Evolutionary conservation across 176 grass and related monocot genomes (phyloP).

Genomic region (Puya raimondii): DNA sequence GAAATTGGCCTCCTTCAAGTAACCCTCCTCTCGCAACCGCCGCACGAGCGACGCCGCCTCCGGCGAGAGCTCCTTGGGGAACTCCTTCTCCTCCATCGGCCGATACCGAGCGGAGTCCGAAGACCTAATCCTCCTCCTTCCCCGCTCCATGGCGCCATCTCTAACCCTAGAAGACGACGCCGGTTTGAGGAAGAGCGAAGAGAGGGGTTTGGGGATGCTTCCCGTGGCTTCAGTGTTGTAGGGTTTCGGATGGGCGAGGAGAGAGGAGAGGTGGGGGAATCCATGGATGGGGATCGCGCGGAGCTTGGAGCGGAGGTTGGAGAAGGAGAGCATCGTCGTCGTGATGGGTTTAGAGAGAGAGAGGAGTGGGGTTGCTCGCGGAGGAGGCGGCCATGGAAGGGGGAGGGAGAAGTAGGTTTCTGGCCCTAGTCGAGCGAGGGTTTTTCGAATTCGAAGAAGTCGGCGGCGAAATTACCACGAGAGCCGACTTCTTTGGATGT

Average conservation of each 20-base stretch:
- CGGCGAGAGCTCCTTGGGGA: slow-evolving; percentile 14
- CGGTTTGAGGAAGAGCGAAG: neutral
- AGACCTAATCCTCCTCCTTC: slow-evolving; percentile 6
- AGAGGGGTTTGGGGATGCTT: neutral
- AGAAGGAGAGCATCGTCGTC: neutral
- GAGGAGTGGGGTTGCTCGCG: neutral
- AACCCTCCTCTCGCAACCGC: slow-evolving; percentile 34
- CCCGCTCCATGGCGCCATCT: neutral
- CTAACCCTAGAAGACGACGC: neutral
- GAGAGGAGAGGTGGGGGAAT: neutral
- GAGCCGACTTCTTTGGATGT: too few species aligned
- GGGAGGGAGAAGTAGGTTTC: neutral
- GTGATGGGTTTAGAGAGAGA: neutral
- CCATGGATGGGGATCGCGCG: neutral
- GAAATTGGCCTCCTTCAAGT: slow-evolving; percentile 31
- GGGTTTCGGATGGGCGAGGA: neutral
- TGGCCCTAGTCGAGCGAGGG: neutral
- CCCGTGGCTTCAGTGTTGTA: neutral
- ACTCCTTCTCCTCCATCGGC: slow-evolving; percentile 32
- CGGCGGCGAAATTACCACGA: neutral
- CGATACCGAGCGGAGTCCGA: slow-evolving; percentile 1
- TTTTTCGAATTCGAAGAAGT: neutral
- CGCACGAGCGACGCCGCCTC: slow-evolving; percentile 30
- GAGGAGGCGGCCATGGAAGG: neutral
- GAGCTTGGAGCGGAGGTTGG: neutral